phyloP scores from a whole-genome alignment of 2,329 filamentous ascomycete genomes.

The Monosporascus cannonballus region DNA sequence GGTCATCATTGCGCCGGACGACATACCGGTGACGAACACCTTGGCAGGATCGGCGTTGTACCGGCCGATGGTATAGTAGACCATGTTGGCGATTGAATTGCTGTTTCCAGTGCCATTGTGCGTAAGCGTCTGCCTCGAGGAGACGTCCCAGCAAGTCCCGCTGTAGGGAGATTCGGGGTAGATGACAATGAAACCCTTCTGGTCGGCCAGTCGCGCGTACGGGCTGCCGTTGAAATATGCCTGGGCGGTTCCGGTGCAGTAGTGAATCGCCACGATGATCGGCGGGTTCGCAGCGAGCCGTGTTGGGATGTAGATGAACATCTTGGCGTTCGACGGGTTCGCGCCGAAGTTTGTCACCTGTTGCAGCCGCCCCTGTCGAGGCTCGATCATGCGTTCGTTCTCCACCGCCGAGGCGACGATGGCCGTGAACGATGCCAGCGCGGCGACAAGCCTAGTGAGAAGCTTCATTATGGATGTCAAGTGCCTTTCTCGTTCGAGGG shows the following conservation, averaged over 20 bases:
- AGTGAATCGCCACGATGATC: conserved; percentile 47
- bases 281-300: conserved; percentile 33
- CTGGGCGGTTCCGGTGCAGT: conserved; percentile 44
- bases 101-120: conserved; percentile 53
- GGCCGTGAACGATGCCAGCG: not conserved
- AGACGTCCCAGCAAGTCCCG: conserved; percentile 47
- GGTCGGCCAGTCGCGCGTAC: conserved; percentile 37
- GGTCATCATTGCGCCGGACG: conserved; percentile 46
- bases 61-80: conserved; percentile 44
- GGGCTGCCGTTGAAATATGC: conserved; percentile 42
- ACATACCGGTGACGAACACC: conserved; percentile 48
- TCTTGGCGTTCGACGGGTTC: conserved; percentile 34
- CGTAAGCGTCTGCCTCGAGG: conserved; percentile 38
- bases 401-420: not conserved
- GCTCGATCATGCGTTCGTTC: not conserved
- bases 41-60: conserved; percentile 45
- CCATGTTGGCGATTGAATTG: conserved; percentile 53
- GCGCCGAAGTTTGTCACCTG: conserved; percentile 22
- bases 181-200: conserved; percentile 42
- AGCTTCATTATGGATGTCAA: not conserved
- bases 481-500: not conserved
- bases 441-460: not conserved
- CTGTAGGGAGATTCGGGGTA: conserved; percentile 47
- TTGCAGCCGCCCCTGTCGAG: conserved; percentile 4
- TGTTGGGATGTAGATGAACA: conserved; percentile 38